Evolutionary conservation across 371 early-diverging fungal species (phyloP).

Genomic region (Rhizopus arrhizus): DNA sequence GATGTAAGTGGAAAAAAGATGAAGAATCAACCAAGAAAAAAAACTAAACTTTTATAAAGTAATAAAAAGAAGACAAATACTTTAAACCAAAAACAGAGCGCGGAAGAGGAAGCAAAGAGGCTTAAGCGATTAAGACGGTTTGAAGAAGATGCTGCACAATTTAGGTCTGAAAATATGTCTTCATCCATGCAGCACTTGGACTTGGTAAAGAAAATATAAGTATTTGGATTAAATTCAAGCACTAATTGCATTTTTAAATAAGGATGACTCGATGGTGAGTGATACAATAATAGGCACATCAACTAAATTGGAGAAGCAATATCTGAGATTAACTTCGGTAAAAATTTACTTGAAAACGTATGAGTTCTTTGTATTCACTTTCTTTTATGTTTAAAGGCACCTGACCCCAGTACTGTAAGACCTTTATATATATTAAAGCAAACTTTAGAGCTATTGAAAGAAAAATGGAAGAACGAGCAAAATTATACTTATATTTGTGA

Average conservation of each 20-base stretch:
- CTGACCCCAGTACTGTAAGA: conserved; percentile 89
- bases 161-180: conserved; percentile 16
- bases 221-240: no score
- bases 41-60: neutral
- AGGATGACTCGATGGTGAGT: conserved; percentile 76
- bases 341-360: conserved; percentile 37
- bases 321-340: conserved; percentile 87
- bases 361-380: neutral
- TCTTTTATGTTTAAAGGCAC: conserved; percentile 60
- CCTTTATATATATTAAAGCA: conserved; percentile 77
- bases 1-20: conserved; percentile 16
- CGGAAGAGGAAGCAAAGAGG: conserved; percentile 40
- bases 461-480: conserved; percentile 78
- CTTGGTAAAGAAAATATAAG: conserved; percentile 6
- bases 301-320: conserved; percentile 81
- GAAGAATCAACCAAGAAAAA: neutral
- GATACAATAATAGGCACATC: conserved; percentile 89
- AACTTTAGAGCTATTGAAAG: conserved; percentile 74
- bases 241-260: neutral
- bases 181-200: conserved; percentile 8
- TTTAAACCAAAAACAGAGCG: conserved; percentile 22
- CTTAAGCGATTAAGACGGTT: conserved; percentile 52
- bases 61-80: neutral
- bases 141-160: conserved; percentile 37
- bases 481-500: conserved; percentile 93